Conservation (phyloP, 1,284 basidiomycete species). For the Flammula alnicola region DNA sequence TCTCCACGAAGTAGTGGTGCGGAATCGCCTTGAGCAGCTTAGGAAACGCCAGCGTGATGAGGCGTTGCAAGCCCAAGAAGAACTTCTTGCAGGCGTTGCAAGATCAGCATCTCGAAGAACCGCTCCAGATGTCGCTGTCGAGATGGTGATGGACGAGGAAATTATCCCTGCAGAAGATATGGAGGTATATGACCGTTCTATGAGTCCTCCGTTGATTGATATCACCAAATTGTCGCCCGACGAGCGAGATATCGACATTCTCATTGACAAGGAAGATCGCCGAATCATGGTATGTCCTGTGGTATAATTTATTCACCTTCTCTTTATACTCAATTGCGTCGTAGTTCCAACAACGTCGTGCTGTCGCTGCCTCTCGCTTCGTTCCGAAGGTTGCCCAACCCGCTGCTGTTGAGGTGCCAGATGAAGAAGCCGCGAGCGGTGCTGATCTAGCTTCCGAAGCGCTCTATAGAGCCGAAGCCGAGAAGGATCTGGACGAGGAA, state of each 20-base stretch:
- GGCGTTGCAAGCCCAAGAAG: conserved; percentile 89
- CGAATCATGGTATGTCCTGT: conserved; percentile 64
- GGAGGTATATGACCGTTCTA: conserved; percentile 80
- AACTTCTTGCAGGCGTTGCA: conserved; percentile 83
- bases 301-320: background rate
- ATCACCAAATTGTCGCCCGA: conserved; percentile 73
- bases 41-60: conserved; percentile 95
- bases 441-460: conserved; percentile 86
- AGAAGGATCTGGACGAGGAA: conserved; percentile 92
- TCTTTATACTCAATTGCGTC: background rate
- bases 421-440: conserved; percentile 63
- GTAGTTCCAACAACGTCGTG: conserved; percentile 77
- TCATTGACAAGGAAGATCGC: conserved; percentile 71
- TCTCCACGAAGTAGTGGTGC: conserved; percentile 94
- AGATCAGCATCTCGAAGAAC: conserved; percentile 54
- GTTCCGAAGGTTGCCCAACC: conserved; percentile 74
- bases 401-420: conserved; percentile 47
- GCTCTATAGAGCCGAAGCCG: conserved; percentile 85
- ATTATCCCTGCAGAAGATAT: conserved; percentile 58
- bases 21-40: conserved; percentile 94
- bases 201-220: conserved; percentile 81
- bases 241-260: conserved; percentile 78
- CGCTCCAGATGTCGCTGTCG: conserved; percentile 47
- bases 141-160: conserved; percentile 40
- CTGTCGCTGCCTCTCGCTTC: conserved; percentile 82